Base-by-base conservation (phyloP, 2,329 filamentous ascomycete species). In the Ophiostoma himal-ulmi region DNA sequence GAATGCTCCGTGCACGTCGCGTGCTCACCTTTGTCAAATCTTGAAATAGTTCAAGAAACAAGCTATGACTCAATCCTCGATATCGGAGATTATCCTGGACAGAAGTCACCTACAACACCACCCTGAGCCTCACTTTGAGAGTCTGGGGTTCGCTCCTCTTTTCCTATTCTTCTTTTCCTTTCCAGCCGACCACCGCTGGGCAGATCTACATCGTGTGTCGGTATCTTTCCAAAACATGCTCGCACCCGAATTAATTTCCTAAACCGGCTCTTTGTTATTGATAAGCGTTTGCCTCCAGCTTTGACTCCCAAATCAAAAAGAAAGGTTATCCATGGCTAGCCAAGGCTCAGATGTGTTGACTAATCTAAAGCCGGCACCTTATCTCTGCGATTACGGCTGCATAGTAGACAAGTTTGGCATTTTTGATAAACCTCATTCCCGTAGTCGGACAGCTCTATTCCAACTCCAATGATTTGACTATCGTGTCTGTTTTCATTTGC, bases 381-480 rank as follows among this genome's bases (percentile, higher is more conserved):
- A 62, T 62, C 57, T 62, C 57, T 62, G 57, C 57, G 57, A 34
- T 62, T 26, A 62, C 57, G 57, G 57, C 57, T 34, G 22, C 54
- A 17, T 26, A 26, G 1, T 8, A 57, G 4, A 22, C n/a, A 13
- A 10, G 7, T 11, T 26, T 14, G 52, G 26, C 52, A 57, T 57
- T 22, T 10, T 26, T n/a, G 52, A 57, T 57, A 57, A 26, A 30
- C 14, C 2, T n/a, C 52, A 57, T 26, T 57, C n/a, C 52, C 52
- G 52, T 57, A 26, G 52, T 57, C 52, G 52, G 52, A 26, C 20
- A n/a, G 44, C 52, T 57, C 4, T 22, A 26, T 2, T 26, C n/a
- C 17, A 17, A 48, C 20, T 48, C 17, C 5, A 17, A 6, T 7
- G n/a, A 17, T 57, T 26, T 22, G 7, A 11, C 30, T 14, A 17